Evolutionary conservation across 2,329 filamentous ascomycete genomes (phyloP).

Genomic region (Moelleriella libera): DNA sequence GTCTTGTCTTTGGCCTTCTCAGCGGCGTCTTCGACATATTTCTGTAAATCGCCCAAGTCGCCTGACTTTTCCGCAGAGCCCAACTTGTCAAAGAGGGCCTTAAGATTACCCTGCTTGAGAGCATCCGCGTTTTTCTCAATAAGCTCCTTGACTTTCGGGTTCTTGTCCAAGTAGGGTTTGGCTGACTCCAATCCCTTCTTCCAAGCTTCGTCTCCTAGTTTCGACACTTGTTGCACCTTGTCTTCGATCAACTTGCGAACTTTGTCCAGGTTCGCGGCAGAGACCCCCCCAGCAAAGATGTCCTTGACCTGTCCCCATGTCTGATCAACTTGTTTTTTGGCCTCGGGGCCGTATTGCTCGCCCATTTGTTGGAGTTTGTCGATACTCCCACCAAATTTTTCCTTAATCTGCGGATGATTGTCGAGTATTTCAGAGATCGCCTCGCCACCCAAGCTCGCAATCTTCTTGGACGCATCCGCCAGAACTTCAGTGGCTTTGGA

Average conservation of each 20-base stretch:
- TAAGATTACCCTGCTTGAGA: constrained; percentile 52
- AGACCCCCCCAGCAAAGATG: constrained; percentile 47
- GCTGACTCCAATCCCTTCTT: constrained; percentile 56
- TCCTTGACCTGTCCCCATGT: constrained; percentile 55
- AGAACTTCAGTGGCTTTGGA: constrained; percentile 47
- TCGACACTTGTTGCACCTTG: constrained; percentile 51
- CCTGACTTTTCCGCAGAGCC: constrained; percentile 48
- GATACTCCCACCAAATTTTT: constrained; percentile 54
- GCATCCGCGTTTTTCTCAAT: constrained; percentile 56
- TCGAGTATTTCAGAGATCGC: constrained; percentile 51
- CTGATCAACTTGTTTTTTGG: constrained; percentile 61
- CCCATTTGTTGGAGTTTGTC: constrained; percentile 57
- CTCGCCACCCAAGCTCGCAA: constrained; percentile 48
- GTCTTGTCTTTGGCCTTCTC: constrained; percentile 32
- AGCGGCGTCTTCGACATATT: constrained; percentile 17
- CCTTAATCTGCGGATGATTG: constrained; percentile 60
- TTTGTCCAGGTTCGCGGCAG: constrained; percentile 34
- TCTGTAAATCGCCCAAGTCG: constrained; percentile 30
- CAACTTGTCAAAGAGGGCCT: constrained; percentile 48
- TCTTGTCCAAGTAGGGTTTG: constrained; percentile 62
- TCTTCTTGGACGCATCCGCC: constrained; percentile 42
- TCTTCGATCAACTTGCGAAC: constrained; percentile 52
- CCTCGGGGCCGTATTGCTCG: constrained; percentile 58
- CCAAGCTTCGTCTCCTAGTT: constrained; percentile 60
- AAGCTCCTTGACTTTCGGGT: constrained; percentile 59